These are phyloP conservation scores for Coccomyxa sp. DNA, from an alignment of 139 green algal genomes.

Conservation along the genomic window DNA sequence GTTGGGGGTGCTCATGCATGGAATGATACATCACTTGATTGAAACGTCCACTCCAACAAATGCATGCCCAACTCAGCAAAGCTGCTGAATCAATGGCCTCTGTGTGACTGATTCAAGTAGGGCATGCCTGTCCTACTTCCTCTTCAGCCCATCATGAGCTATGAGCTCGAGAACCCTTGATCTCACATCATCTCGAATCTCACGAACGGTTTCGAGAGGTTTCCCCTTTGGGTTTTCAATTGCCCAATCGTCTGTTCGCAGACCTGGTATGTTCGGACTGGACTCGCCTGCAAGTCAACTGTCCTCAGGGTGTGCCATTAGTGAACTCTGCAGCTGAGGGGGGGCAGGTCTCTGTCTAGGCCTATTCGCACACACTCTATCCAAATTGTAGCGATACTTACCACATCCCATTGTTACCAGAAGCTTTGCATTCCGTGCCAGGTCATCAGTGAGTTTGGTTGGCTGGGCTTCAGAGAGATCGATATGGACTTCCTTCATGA, in stretches of 20 bases:
- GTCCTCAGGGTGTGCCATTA: neutral
- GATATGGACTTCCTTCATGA: neutral
- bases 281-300: neutral
- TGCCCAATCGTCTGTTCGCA: slow-evolving; percentile 1
- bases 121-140: no score
- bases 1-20: no score
- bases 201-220: neutral
- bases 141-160: neutral
- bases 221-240: neutral
- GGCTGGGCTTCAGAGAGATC: neutral
- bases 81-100: no score
- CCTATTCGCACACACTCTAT: neutral
- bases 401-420: slow-evolving; percentile 11
- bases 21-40: no score
- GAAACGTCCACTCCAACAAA: no score
- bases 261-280: neutral
- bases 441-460: neutral
- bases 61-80: no score
- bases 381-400: neutral
- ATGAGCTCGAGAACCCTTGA: neutral
- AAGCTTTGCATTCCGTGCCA: neutral
- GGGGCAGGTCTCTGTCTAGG: neutral
- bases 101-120: no score
- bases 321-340: neutral
- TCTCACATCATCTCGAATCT: neutral